Conservation (phyloP, 495 filamentous ascomycete genomes). For the Pyronema omphalodes region DNA sequence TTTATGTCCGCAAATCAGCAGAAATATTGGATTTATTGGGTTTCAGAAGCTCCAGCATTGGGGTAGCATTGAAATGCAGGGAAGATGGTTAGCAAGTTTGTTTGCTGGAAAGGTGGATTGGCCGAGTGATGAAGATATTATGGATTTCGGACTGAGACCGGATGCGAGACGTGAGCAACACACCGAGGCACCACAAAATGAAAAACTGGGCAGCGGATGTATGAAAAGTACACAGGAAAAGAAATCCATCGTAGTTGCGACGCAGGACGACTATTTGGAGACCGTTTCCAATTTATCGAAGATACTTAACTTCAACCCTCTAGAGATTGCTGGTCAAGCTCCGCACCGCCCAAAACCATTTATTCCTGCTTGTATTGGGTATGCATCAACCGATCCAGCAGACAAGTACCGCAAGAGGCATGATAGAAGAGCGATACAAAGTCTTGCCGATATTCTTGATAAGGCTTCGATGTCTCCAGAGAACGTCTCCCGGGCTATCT, state of each 20-base stretch:
- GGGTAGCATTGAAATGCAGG: conserved; percentile 77
- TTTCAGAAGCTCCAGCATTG: conserved; percentile 77
- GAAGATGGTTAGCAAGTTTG: conserved; percentile 38
- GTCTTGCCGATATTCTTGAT: neutral
- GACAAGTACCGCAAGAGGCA: conserved; percentile 5
- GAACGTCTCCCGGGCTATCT: conserved; percentile 39
- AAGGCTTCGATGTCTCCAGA: neutral
- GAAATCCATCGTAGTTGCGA: neutral
- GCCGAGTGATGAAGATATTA: conserved; percentile 7
- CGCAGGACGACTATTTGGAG: neutral
- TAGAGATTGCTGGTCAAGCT: neutral
- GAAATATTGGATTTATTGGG: conserved; percentile 55
- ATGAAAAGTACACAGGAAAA: neutral
- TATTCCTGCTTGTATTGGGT: conserved; percentile 8
- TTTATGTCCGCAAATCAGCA: conserved; percentile 32
- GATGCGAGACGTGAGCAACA: neutral
- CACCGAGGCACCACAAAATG: too few species aligned
- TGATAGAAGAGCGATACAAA: neutral
- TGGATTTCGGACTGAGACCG: neutral
- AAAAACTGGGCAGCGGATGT: too few species aligned
- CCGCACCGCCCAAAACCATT: conserved; percentile 7
- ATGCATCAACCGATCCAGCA: too few species aligned
- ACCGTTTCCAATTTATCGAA: neutral
- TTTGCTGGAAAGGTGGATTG: conserved; percentile 25
- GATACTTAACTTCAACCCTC: neutral